Evolutionary conservation across 495 filamentous ascomycete genomes (phyloP).

Genomic region (Echria macrotheca): DNA sequence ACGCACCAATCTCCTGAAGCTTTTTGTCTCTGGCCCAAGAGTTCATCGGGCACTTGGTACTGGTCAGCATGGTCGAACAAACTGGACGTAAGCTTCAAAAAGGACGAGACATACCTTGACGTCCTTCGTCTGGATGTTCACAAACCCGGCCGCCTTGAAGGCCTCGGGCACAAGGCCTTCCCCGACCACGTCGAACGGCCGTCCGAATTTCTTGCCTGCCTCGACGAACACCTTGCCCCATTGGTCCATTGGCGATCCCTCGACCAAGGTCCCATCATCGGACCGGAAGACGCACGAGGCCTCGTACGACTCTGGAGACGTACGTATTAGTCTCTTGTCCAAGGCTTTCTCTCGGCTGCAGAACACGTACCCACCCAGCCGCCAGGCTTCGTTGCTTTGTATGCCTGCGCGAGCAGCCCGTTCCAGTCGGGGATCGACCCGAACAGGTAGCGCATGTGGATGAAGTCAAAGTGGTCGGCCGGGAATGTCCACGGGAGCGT

Average conservation of each 20-base stretch:
- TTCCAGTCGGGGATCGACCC: conserved; percentile 52
- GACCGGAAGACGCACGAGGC: conserved; percentile 20
- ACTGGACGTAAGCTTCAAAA: not conserved
- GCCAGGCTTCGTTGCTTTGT: conserved; percentile 18
- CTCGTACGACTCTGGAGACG: conserved; percentile 25
- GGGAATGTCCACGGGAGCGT: conserved; percentile 42
- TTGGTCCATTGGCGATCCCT: conserved; percentile 13
- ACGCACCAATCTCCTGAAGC: conserved; percentile 5
- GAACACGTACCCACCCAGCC: too few species aligned
- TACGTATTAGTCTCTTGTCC: too few species aligned
- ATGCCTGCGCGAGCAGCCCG: conserved; percentile 34
- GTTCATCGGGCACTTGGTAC: not conserved
- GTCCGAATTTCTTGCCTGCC: conserved; percentile 14
- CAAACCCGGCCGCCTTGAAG: conserved; percentile 44
- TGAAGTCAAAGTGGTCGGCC: conserved; percentile 51
- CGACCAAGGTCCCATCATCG: conserved; percentile 18
- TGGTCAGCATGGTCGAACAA: not conserved
- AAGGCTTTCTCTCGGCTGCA: too few species aligned
- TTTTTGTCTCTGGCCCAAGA: conserved; percentile 1
- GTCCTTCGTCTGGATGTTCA: conserved; percentile 27
- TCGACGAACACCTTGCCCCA: conserved; percentile 21
- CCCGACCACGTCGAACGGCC: conserved; percentile 18
- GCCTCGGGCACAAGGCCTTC: conserved; percentile 25
- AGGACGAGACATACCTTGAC: conserved; percentile 5
- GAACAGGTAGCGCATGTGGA: conserved; percentile 51